Conservation (phyloP, 768 basidiomycete species). For the Phaeotremella skinneri region DNA sequence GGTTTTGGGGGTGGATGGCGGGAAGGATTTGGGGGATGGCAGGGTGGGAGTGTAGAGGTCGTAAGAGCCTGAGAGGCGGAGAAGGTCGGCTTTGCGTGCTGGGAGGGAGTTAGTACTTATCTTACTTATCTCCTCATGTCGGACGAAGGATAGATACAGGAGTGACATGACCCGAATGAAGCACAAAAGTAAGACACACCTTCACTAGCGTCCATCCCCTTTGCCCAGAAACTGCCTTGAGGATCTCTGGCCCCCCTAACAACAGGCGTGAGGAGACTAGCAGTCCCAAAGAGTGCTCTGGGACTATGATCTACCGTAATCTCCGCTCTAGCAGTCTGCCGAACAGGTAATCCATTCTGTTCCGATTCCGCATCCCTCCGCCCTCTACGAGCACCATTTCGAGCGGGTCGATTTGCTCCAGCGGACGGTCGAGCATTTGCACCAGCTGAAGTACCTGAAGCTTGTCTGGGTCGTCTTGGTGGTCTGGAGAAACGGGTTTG, state of each 20-base stretch:
- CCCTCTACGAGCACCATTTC: conserved; percentile 9
- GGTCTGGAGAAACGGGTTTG: conserved; percentile 57
- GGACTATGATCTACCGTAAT: conserved; percentile 7
- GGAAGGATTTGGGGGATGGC: conserved; percentile 13
- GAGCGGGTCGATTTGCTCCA: conserved; percentile 66
- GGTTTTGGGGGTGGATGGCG: background rate
- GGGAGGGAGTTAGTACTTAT: background rate
- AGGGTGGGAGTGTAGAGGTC: conserved; percentile 13
- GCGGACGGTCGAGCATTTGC: conserved; percentile 69
- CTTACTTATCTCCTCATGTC: background rate
- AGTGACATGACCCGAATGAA: too few relatives aligned
- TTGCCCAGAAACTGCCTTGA: conserved; percentile 13
- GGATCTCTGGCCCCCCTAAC: conserved; percentile 13
- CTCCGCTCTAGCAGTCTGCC: background rate
- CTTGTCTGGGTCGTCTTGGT: conserved; percentile 76
- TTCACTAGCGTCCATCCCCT: conserved; percentile 16
- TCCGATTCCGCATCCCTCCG: too few relatives aligned
- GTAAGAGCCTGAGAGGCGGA: conserved; percentile 28
- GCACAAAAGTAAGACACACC: conserved; percentile 14
- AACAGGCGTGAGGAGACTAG: conserved; percentile 15
- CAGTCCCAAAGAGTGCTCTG: conserved; percentile 16
- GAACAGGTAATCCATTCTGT: too few relatives aligned
- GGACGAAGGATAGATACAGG: background rate
- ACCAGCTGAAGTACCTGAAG: conserved; percentile 70
- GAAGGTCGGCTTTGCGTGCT: conserved; percentile 21